Base-by-base conservation (phyloP, 2,329 filamentous ascomycete species). In the Ophiostoma novo-ulmi region DNA sequence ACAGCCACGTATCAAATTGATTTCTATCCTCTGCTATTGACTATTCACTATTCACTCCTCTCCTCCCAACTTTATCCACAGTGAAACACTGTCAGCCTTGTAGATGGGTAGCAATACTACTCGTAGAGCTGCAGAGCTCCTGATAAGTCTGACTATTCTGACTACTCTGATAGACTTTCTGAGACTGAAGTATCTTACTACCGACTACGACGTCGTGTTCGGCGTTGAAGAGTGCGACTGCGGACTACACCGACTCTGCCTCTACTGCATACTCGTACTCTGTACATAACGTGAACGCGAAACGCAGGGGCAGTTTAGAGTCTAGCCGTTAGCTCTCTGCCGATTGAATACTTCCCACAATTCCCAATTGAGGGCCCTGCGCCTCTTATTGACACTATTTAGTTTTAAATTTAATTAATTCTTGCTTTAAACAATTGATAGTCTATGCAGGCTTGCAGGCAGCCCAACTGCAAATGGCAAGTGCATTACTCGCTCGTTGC, bases 141-240 rank as follows among this genome's bases (percentile, higher is more conserved):
- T 1, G 2, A 31, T 31, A 31, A n/a, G n/a, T n/a, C n/a, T n/a
- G n/a, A n/a, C n/a, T n/a, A n/a, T n/a, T n/a, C n/a, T n/a, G 31
- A 31, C 31, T 31, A 4, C 3, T 31, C 31, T 31, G 31, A 31
- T 31, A 31, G 31, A 31, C 31, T 31, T 31, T 31, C 31, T 31
- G 10, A 48, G 44, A 39, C 38, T 39, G 14, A 48, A n/a, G n/a
- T 26, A 61, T 6, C 20, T 17, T 36, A 63, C 26, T 20, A 17
- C 58, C 58, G 26, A 63, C 58, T 63, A 26, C 58, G 58, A 63
- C 58, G 26, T 63, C 58, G 58, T 63, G 58, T 35, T 63, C 58
- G 58, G 22, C 20, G 44, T 20, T 48, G 44, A 39, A 20, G 44
- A 48, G 44, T 6, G 17, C 44, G 17, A 48, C 44, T 20, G 17